Evolutionary conservation across 176 grass and related monocot genomes (phyloP).

Genomic region (Elymus sibiricus): DNA sequence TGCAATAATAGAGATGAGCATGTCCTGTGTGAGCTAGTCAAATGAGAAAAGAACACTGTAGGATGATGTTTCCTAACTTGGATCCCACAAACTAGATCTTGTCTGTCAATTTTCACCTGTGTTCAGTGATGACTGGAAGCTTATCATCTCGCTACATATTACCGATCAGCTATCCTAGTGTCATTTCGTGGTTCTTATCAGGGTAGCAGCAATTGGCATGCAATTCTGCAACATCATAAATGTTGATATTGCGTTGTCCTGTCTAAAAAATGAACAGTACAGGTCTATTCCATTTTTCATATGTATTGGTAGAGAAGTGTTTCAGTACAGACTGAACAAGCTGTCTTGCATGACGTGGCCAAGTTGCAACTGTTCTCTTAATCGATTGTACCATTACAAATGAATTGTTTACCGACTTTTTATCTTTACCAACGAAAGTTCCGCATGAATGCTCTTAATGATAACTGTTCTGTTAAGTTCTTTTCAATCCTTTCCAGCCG

Average conservation of each 20-base stretch:
- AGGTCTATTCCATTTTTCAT: background rate
- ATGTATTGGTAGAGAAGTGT: background rate
- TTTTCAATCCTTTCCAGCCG: conserved; percentile 48
- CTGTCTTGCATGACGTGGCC: background rate
- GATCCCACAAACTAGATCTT: background rate
- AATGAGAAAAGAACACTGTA: background rate
- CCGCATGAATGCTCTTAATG: background rate
- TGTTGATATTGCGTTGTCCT: background rate
- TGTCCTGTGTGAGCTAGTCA: background rate
- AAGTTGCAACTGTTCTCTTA: background rate
- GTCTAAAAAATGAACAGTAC: background rate
- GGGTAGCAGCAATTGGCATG: background rate
- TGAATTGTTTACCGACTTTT: background rate
- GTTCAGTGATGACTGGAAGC: background rate
- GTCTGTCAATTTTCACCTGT: background rate
- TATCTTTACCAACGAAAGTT: background rate
- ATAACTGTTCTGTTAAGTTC: conserved; percentile 9
- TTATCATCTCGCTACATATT: conserved; percentile 5
- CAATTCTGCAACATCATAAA: background rate
- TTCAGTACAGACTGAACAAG: background rate
- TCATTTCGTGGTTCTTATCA: background rate
- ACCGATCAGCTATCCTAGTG: background rate
- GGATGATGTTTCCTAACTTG: background rate
- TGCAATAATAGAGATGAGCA: background rate
- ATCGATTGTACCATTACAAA: background rate